phyloP scores from a whole-genome alignment of 345 rosid genomes.

The Aquilaria yunnanensis region DNA sequence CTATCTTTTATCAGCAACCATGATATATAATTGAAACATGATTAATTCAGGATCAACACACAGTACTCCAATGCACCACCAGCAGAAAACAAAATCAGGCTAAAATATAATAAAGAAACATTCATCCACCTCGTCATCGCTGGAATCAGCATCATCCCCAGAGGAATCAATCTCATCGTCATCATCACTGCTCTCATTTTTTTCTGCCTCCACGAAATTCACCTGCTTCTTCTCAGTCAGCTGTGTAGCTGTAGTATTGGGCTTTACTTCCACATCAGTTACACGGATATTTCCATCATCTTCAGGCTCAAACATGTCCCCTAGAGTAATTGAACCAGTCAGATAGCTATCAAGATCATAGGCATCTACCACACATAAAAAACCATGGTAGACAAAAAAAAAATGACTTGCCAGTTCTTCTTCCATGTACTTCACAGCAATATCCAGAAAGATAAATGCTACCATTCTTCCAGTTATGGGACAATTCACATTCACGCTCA shows the following conservation, averaged over 20 bases:
- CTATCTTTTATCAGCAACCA: not conserved
- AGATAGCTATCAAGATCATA: conserved; percentile 8
- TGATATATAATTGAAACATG: not conserved
- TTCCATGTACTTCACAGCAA: conserved; percentile 15
- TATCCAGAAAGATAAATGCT: conserved; percentile 68
- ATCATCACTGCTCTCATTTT: conserved; percentile 25
- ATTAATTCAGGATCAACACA: too few species aligned
- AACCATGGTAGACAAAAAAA: not conserved
- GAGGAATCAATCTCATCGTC: conserved; percentile 20
- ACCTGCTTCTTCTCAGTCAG: conserved; percentile 29
- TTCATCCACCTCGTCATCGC: conserved; percentile 35
- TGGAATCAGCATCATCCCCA: conserved; percentile 28
- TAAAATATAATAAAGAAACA: too few species aligned
- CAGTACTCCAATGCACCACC: too few species aligned
- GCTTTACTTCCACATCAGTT: conserved; percentile 4
- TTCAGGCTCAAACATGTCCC: conserved; percentile 20
- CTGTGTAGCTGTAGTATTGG: conserved; percentile 13
- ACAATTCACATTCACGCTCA: conserved; percentile 47
- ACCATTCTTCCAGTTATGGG: conserved; percentile 65
- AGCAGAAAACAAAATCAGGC: too few species aligned
- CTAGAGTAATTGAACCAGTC: conserved; percentile 16
- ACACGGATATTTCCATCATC: conserved; percentile 17
- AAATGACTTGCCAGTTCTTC: conserved; percentile 4
- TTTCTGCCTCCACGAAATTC: conserved; percentile 35
- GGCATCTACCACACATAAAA: conserved; percentile 2